Base-by-base conservation (phyloP, 805 yeast species). In the Yarrowia sp. region DNA sequence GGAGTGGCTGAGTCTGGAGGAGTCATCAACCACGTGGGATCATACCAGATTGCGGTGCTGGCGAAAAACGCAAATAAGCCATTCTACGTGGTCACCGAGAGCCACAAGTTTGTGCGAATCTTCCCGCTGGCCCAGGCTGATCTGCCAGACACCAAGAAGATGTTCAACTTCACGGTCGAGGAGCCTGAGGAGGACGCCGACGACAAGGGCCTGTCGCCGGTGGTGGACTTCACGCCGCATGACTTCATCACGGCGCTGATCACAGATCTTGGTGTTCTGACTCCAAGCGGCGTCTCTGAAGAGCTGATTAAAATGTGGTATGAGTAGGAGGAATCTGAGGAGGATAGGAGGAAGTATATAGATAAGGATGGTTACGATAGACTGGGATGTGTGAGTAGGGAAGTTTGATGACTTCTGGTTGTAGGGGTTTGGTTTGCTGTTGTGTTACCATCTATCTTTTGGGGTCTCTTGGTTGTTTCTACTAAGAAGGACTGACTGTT, bases 1-100 rank as follows among this genome's bases (percentile, higher is more conserved):
- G 99, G 99, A 72, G 99, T 95, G 3, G 97, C 97, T 3, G 99
- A 95, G 80, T 89, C 96, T 76, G 99, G 99, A 68, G 99, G 99
- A 40, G 92, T 96, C 58, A 94, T 95, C 72, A 95, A 95, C 78
- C 93, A 79, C 71, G 77, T 95, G 70, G 99, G 99, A 7, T 88
- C 97, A 1, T 95, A 91, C 78, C 97, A 95, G 74, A 89, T 94
- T 60, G 98, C 98, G 46, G 94, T 95, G 55, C 80, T 95, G 69
- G 97, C 98, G 2, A 89, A 90, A 73, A 87, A 89, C 69, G 90
- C 96, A 70, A 90, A 92, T 76, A 94, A 92, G 76, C 99, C 98
- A 6, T 85, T 95, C 55, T 95, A 93, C 73, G 98, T 92, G 56
- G 95, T 92, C 9, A 89, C 97, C 0, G 99, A 95, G 75, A 86